phyloP scores from a whole-genome alignment of 208 protist genomes.

The Leishmania tropica region DNA sequence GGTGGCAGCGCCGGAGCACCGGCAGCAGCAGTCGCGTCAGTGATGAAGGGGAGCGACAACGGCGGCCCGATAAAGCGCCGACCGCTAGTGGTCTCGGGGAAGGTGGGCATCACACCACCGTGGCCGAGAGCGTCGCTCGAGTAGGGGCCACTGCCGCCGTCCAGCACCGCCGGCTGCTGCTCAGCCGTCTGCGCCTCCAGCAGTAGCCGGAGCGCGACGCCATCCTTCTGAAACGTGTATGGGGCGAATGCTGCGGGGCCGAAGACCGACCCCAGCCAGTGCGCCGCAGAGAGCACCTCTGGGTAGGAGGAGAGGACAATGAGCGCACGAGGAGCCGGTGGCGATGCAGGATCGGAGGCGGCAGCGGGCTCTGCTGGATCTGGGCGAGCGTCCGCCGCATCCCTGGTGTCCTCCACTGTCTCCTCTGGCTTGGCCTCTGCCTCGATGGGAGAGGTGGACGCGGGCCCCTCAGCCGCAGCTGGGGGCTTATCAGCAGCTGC shows the following conservation, averaged over 20 bases:
- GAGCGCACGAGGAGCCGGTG: constrained; percentile 39
- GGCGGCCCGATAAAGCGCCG: constrained; percentile 9
- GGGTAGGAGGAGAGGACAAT: constrained; percentile 50
- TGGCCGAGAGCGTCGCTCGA: background rate
- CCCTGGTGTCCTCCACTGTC: background rate
- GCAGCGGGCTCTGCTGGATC: background rate
- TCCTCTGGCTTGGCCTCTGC: constrained; percentile 2
- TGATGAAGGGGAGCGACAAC: constrained; percentile 18
- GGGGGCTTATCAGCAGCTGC: background rate
- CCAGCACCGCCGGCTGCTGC: background rate
- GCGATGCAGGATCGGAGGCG: background rate
- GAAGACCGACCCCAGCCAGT: constrained; percentile 61
- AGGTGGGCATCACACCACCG: background rate
- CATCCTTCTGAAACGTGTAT: constrained; percentile 44
- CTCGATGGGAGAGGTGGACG: background rate
- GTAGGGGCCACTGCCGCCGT: background rate
- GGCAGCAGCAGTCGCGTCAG: constrained; percentile 4
- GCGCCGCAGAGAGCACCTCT: constrained; percentile 40
- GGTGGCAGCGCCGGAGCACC: background rate
- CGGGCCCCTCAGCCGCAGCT: background rate
- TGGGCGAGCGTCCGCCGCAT: background rate
- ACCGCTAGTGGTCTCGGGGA: background rate
- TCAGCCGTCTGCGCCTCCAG: background rate
- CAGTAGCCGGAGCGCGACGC: constrained; percentile 31
- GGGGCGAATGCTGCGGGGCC: constrained; percentile 53